Base-by-base conservation (phyloP, 345 rosid species). In the Chamaenerion angustifolium region DNA sequence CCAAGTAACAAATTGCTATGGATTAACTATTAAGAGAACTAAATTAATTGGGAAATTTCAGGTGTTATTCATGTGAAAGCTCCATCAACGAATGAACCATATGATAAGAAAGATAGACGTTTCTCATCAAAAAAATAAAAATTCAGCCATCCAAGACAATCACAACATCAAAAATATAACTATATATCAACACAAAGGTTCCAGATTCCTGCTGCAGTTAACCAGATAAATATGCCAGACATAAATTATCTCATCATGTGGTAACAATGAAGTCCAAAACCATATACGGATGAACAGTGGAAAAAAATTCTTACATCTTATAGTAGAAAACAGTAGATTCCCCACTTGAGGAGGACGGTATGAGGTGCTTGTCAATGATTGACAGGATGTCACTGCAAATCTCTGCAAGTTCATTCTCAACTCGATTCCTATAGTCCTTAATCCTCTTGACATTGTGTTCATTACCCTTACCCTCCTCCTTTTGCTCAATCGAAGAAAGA, bases 301-400 rank as follows among this genome's bases (percentile, higher is more conserved):
- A 31, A 31, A 18, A 13, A 37, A 23, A 8, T 13, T 42, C 64
- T 41, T 54, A 31, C 64, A 84, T 88, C 57, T 88, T 88, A 61
- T 69, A 64, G 79, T 76, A 88, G 56, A 84, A 88, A 14, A 88
- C 94, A 23, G 80, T 72, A 8, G 96, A 88, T 56, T 88, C 95
- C 46, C 88, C 96, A 4, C 81, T 48, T 6, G 75, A 56, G 16
- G 96, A 70, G 23, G 86, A 79, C 2, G 95, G 88, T 40, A 84
- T 61, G 46, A 88, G 85, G 54, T 78, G 85, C 18, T 65, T 46
- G 63, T 81, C 89, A 49, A 81, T 76, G 47, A 78, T 76, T 8
- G 80, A 66, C 41, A 82, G 67, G 19, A 82, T 81, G 68, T 80
- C 96, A 51, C 65, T 64, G 58, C 95, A 84, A 55, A 84, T 80